A percentile compares a stretch with the other conserved stretches of the same genome.
phyloP scores from a whole-genome alignment of 257 asterid species.

The Solanum appendiculatum region DNA sequence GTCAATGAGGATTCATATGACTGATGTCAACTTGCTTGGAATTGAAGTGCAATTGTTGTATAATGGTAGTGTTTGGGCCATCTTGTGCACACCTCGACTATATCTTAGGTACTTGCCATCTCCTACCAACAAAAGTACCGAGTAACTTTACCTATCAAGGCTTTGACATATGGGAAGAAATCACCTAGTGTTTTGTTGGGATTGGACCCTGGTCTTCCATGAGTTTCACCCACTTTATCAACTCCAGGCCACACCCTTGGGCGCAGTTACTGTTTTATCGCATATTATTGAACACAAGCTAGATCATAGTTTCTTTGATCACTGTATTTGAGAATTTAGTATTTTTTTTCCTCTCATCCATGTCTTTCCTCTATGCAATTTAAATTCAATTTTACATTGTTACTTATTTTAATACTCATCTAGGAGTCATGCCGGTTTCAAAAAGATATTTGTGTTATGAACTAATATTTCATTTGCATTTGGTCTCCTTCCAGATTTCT shows the following conservation, averaged over 20 bases:
- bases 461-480: background rate
- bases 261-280: background rate
- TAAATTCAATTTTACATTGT: background rate
- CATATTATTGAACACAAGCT: background rate
- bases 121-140: background rate
- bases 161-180: background rate
- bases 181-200: background rate
- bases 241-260: background rate
- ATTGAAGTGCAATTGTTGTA: background rate
- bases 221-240: background rate
- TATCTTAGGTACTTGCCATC: background rate
- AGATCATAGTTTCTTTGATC: background rate
- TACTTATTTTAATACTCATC: background rate
- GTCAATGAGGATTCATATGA: background rate
- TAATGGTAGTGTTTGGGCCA: background rate
- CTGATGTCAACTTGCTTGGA: background rate
- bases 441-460: background rate
- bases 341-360: background rate
- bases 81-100: background rate
- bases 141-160: background rate
- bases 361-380: background rate
- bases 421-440: background rate
- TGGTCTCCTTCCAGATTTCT: conserved; percentile 42
- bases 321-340: background rate
- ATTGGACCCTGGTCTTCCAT: background rate